phyloP scores from a whole-genome alignment of 495 filamentous ascomycete genomes.

The Aspergillus homomorphus region DNA sequence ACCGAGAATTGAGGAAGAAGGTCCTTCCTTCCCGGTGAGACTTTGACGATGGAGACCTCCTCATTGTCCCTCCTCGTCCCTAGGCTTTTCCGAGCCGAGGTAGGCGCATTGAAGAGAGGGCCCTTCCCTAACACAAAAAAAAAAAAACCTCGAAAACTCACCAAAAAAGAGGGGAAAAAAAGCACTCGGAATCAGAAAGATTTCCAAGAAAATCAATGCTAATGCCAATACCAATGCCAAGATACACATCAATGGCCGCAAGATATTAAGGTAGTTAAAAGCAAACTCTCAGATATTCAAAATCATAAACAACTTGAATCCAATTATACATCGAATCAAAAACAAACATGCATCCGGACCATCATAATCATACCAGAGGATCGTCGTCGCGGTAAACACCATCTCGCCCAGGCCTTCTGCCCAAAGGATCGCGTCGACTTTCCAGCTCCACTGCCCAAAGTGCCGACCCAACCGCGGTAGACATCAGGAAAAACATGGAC shows the following conservation, averaged over 20 bases:
- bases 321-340: background rate
- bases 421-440: slow-evolving; percentile 35
- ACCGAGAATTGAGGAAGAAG: too few relatives aligned
- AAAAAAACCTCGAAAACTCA: background rate
- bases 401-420: slow-evolving; percentile 23
- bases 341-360: background rate
- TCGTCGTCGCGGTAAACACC: slow-evolving; percentile 33
- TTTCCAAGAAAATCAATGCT: background rate
- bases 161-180: background rate
- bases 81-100: background rate
- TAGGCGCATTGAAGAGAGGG: background rate
- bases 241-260: background rate
- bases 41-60: background rate
- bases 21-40: too few relatives aligned
- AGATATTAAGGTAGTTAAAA: background rate
- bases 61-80: background rate
- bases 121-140: background rate
- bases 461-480: slow-evolving; percentile 60
- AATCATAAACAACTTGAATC: background rate
- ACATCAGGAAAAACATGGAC: slow-evolving; percentile 66
- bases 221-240: background rate
- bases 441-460: slow-evolving; percentile 62
- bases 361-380: slow-evolving; percentile 22
- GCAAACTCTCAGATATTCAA: too few relatives aligned
- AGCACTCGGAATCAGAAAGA: background rate